Base-by-base conservation (phyloP, 352 stramenopile species). In the Phytophthora cryptogea region DNA sequence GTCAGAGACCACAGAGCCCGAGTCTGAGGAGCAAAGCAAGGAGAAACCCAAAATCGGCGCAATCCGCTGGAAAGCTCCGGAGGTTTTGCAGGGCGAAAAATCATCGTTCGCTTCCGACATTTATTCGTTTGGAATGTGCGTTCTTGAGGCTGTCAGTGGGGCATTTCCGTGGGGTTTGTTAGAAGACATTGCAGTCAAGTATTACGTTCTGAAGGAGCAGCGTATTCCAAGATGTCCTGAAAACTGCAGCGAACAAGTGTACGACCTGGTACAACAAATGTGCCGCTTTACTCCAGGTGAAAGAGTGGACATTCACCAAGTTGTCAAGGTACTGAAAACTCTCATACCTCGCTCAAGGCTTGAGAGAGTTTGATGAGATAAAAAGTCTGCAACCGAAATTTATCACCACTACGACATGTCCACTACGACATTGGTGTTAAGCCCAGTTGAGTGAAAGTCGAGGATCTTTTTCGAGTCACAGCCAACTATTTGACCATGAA, bases 51-150 rank as follows among this genome's bases (percentile, higher is more conserved):
- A 33, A 32, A 9, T 52, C 27, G 40, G 53, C 16, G 47, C 39
- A 4, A 41, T 44, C n/a, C 54, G 42, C 16, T 59, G 65, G 65
- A 57, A 47, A 23, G 49, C 59, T 16, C 65, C 65, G 23, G 45
- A 70, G 35, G 23, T 59, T 3, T 17, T 65, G 8, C 10, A 11
- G 3, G 48, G 35, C 0, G 31, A 63, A 8, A 54, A 52, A 4
- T 9, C 23, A 4, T 33, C 64, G 5, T 52, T 54, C 11, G 54
- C 37, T 9, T 70, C 56, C 9, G 66, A 78, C 17, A 37, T 74
- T 14, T 74, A 65, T 9, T 72, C 69, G 41, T 65, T 74, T 26
- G 66, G 62, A 0, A 66, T 71, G 47, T 68, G 56, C 33, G 45
- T 59, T 14, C 9, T 50, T 4, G 47, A 63, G 16, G 36, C 50